Percentiles rank a stretch among this genome's conserved stretches.
Conservation (phyloP, 2,329 filamentous ascomycete genomes). For the Epichloe aotearoae region DNA sequence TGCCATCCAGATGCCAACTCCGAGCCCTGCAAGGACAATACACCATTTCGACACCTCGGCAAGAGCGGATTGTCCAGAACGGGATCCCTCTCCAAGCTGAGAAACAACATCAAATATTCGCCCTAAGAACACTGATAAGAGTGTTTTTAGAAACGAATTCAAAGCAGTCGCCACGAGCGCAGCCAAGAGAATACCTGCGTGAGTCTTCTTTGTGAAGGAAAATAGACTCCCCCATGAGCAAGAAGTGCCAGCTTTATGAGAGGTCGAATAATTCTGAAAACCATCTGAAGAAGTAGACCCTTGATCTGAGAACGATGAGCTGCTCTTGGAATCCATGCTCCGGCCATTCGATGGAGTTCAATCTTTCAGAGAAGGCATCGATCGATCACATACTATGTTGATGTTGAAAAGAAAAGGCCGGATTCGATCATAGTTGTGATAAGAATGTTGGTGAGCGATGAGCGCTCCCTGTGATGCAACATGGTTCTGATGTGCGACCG, state of each 20-base stretch:
- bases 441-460: too few species aligned
- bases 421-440: not conserved
- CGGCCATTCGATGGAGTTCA: not conserved
- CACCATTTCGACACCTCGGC: conserved; percentile 45
- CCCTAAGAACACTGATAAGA: conserved; percentile 58
- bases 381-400: not conserved
- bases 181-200: conserved; percentile 39
- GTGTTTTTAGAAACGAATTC: conserved; percentile 50
- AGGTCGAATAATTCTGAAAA: not conserved
- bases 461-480: not conserved
- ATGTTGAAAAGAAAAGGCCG: not conserved
- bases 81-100: conserved; percentile 43
- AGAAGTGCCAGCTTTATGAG: too few species aligned
- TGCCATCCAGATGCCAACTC: conserved; percentile 50
- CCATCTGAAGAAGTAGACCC: not conserved
- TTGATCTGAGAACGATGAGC: not conserved
- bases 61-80: conserved; percentile 38
- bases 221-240: conserved; percentile 44
- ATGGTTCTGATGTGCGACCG: not conserved
- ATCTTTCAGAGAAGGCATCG: not conserved
- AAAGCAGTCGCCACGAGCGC: conserved; percentile 44
- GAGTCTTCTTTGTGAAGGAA: conserved; percentile 51
- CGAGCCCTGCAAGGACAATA: conserved; percentile 49
- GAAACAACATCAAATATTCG: conserved; percentile 61
- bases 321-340: not conserved